Base-by-base conservation (phyloP, 176 grass and related monocot genomes). In the Tuctoria greenei region DNA sequence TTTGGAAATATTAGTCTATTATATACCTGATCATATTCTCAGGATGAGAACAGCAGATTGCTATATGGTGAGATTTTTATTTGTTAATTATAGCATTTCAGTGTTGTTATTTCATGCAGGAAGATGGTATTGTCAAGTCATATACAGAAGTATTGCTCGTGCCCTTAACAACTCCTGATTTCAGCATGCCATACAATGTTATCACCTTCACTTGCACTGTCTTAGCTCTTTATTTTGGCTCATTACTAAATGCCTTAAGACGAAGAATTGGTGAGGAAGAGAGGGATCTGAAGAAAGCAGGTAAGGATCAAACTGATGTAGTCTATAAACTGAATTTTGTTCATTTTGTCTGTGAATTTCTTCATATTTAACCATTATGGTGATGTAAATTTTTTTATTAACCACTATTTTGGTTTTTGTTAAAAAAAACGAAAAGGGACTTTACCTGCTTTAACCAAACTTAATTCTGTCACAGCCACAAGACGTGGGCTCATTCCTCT, bases 171-270 rank as follows among this genome's bases (percentile, higher is more conserved):
- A 98, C 95, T 61, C 95, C 95, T 82, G 95, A 99, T 92, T 99
- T 99, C 75, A 99, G 95, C 71, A 99, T 99, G 95, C 95, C 95
- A 17, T 99, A 99, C 74, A 99, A 99, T 92, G 91, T 99, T 80
- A 98, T 98, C 77, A 98, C 95, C 47, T 98, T 98, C 61, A 94
- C 95, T 15, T 94, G 95, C 80, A 98, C 91, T 35, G 91, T 98
- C 21, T 79, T 98, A 69, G 95, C 95, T 73, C 82, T 98, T 66
- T 98, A 94, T 86, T 92, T 98, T 42, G 91, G 95, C 8, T 98
- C 91, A 60, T 83, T 98, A 69, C 82, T 98, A 26, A 98, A 98
- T 88, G 89, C 86, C 64, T 72, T 98, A 73, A 87, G 95, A 68
- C 86, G 91, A 76, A 84, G 95, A 52, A 86, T 90, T 74, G 79